Conservation (phyloP, 73 alveolate genomes). For the Durusdinium trenchii region DNA sequence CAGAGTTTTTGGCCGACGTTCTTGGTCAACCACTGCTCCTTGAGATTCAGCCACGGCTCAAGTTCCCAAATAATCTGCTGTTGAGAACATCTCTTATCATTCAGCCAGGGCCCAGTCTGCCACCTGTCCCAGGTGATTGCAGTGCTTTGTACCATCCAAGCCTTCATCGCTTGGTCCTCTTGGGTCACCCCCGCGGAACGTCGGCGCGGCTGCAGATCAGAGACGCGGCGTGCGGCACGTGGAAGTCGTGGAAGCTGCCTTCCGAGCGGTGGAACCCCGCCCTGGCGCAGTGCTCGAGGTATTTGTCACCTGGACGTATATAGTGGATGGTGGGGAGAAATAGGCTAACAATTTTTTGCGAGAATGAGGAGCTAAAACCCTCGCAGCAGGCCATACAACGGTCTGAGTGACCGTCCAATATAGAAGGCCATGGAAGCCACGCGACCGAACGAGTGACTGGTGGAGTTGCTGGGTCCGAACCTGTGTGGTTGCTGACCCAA, state of each 20-base stretch:
- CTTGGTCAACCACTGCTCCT: too few relatives aligned
- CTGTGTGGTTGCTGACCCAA: too few relatives aligned
- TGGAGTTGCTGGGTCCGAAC: too few relatives aligned
- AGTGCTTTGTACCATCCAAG: background rate
- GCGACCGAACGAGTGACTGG: background rate
- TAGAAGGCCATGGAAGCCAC: background rate
- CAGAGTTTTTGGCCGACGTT: too few relatives aligned
- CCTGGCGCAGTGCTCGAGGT: background rate
- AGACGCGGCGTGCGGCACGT: background rate
- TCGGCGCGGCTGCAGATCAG: background rate
- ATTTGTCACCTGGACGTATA: background rate
- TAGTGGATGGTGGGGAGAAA: background rate
- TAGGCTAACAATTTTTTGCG: background rate
- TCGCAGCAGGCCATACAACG: background rate
- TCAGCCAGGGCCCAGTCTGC: too few relatives aligned
- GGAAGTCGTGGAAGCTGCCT: conserved; percentile 20
- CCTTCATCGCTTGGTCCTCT: background rate
- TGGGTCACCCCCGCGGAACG: background rate
- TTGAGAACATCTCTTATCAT: too few relatives aligned
- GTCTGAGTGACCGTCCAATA: background rate
- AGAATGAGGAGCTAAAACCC: background rate
- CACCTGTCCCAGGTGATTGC: background rate
- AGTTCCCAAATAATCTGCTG: too few relatives aligned
- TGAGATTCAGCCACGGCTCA: too few relatives aligned
- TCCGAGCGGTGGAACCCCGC: background rate